Conservation (phyloP, 2,329 filamentous ascomycete species). For the Penicillium sp. region DNA sequence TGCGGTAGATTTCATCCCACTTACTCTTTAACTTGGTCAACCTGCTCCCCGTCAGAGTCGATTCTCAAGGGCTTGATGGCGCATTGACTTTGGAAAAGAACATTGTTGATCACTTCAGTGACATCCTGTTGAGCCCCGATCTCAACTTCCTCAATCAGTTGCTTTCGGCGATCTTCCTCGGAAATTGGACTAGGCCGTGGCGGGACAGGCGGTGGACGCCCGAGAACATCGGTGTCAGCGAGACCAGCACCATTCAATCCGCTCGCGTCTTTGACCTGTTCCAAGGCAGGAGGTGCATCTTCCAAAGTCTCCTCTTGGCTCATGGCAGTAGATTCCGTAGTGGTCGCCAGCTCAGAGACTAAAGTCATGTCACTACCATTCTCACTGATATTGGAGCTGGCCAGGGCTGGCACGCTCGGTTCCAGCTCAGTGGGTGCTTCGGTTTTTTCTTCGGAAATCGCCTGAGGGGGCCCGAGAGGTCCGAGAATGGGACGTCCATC, state of each 20-base stretch:
- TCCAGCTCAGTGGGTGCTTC: slow-evolving; percentile 2
- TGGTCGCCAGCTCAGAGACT: slow-evolving; percentile 25
- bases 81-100: slow-evolving; percentile 83
- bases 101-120: slow-evolving; percentile 88
- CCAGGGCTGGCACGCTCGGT: slow-evolving; percentile 16
- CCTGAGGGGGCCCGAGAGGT: slow-evolving; percentile 38
- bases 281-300: slow-evolving; percentile 23
- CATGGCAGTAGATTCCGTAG: slow-evolving; percentile 25
- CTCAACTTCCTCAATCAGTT: slow-evolving; percentile 47
- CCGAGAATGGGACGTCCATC: slow-evolving; percentile 42
- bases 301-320: slow-evolving; percentile 35
- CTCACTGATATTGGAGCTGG: slow-evolving; percentile 25
- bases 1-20: slow-evolving; percentile 21
- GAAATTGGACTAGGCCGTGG: slow-evolving; percentile 41
- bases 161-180: slow-evolving; percentile 29
- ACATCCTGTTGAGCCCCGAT: slow-evolving; percentile 82
- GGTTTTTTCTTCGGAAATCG: slow-evolving; percentile 16
- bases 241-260: slow-evolving; percentile 6
- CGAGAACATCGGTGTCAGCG: slow-evolving; percentile 31
- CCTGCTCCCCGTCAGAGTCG: slow-evolving; percentile 66
- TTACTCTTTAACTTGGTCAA: slow-evolving; percentile 68
- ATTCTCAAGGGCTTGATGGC: slow-evolving; percentile 68
- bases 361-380: slow-evolving; percentile 33
- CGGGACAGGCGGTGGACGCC: slow-evolving; percentile 54
- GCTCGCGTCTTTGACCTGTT: not conserved